Base-by-base conservation (phyloP, 345 rosid genomes). In the Turritis glabra region DNA sequence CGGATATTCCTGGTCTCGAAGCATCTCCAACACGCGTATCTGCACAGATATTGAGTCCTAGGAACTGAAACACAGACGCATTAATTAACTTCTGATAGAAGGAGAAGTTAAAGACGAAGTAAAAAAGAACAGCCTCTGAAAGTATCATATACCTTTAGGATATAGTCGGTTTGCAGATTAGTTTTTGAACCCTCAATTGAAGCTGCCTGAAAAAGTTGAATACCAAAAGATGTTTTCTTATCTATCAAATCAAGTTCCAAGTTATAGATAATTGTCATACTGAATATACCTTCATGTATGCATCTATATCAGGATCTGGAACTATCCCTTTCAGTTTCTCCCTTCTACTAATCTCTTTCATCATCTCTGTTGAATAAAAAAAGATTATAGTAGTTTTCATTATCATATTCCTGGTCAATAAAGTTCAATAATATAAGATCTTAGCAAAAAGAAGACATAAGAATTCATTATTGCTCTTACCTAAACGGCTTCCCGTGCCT, bases 111-210 rank as follows among this genome's bases (percentile, higher is more conserved):
- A 18, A 47, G 18, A 29, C 12, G 21, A 5, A 8, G 9, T 9
- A 38, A 25, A 37, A 21, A 15, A 38, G 17, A 22, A 23, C n/a
- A 51, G 8, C 12, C 14, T 8, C 27, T 48, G 40, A 18, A 50
- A 54, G 25, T 5, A 73, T 7, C 29, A 60, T 44, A 81, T 11
- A 37, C 84, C 84, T 83, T 79, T 41, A 81, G 60, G 56, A 76
- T 68, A 66, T 81, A 83, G 38, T 83, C 84, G 13, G 86, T 83
- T 76, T 83, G 84, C 26, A 83, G 56, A 50, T 70, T 81, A 41
- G 60, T 76, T 69, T 71, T 61, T 46, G 61, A 75, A 56, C 84
- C 82, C 57, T 70, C 52, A 47, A 69, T 26, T 13, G 82, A 60
- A 54, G 44, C 46, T 22, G 82, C 86, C 86, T 80, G 72, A 71